These are phyloP conservation scores for Claviceps purpurea DNA, from an alignment of 2,329 filamentous ascomycete genomes.

Conservation along the genomic window DNA sequence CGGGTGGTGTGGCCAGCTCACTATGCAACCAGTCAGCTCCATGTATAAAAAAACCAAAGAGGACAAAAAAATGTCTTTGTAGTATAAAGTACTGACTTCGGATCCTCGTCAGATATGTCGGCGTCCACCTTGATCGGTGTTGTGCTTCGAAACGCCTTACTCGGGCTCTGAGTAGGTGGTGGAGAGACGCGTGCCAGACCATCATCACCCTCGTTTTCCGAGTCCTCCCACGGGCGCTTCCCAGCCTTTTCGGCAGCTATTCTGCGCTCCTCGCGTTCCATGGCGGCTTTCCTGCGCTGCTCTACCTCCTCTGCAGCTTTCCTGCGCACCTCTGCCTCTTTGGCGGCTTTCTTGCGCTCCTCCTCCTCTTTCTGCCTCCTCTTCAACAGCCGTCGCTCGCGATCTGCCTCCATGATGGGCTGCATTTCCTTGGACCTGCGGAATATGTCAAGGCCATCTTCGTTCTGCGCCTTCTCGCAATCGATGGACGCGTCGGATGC, in stretches of 20 bases:
- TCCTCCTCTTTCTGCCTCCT: constrained; percentile 12
- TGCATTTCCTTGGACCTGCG: constrained; percentile 37
- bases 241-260: constrained; percentile 1
- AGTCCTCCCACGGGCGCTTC: constrained; percentile 12
- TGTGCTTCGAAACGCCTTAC: background rate
- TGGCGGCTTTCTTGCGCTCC: constrained; percentile 9
- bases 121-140: background rate
- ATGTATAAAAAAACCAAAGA: background rate
- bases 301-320: constrained; percentile 1
- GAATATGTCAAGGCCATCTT: constrained; percentile 33
- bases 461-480: constrained; percentile 11
- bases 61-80: background rate
- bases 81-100: background rate
- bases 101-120: background rate
- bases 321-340: background rate
- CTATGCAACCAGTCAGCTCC: constrained; percentile 10
- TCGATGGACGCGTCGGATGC: background rate
- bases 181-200: background rate
- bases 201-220: constrained; percentile 6
- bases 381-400: constrained; percentile 17
- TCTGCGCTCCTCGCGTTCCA: background rate
- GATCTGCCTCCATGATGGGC: constrained; percentile 28
- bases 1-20: constrained; percentile 22
- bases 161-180: background rate
- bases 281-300: constrained; percentile 10